Evolutionary conservation across 345 rosid genomes (phyloP), one percentile per base, ranked within the genome.

Genomic region (Raphanus raphanistrum): DNA sequence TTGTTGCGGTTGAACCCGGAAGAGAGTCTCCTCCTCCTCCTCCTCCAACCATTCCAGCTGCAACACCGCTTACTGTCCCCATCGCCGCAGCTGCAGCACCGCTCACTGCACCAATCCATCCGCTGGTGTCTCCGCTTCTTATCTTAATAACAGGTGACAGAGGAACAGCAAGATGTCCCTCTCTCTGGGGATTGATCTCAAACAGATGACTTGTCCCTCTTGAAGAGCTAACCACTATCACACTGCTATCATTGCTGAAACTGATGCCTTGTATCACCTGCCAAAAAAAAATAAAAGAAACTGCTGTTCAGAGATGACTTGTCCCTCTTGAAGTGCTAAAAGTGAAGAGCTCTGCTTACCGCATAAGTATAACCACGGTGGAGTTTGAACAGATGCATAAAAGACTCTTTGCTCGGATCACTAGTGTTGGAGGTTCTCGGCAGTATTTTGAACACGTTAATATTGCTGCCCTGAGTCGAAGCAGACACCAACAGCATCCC

Each of bases 321-420:
- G 35, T 32, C 35, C 6, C 35, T 32, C 35, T 4, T 32, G 35
- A 32, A 28, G 29, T n/a, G n/a, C n/a, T n/a, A 32, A 1, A 45
- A 45, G 57, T 50, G 57, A 50, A 50, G 57, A 15, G 21, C 12
- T 10, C 32, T 66, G 68, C 73, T 85, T 87, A 94, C 98, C 17
- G 97, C 98, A 81, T 92, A 88, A 28, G 97, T 94, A 8, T 90
- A 82, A 78, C 98, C 98, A 70, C 98, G 97, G 66, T 90, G 97
- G 73, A 94, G 88, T 86, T 83, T 82, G 87, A 88, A 94, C 68
- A 94, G 89, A 84, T 94, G 98, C 16, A 81, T 80, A 77, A 81
- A 87, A 50, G 97, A 78, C 67, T 82, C 58, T 36, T 75, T 48
- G 25, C 5, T 81, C 68, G 43, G 80, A 77, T 84, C 87, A 27